phyloP scores from a whole-genome alignment of 1,284 basidiomycete genomes.

The Tilletia walkeri region DNA sequence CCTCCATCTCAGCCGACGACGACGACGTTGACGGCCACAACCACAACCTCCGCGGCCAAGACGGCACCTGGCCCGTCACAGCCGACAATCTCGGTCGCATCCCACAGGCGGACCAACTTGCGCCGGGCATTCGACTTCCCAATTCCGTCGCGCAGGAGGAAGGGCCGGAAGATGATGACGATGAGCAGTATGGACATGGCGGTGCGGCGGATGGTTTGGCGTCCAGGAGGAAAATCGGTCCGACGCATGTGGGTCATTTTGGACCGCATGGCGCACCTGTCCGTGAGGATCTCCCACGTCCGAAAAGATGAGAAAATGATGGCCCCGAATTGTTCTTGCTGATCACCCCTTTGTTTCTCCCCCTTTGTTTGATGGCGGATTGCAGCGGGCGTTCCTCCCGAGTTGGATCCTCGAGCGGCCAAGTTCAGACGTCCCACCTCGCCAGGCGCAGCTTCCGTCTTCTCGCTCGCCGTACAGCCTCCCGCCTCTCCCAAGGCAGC shows the following conservation, averaged over 20 bases:
- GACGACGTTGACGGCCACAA: neutral
- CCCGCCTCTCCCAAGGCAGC: conserved; percentile 46
- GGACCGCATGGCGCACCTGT: conserved; percentile 38
- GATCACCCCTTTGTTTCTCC: no score
- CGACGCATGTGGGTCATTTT: conserved; percentile 36
- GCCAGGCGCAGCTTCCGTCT: conserved; percentile 49
- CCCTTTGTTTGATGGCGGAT: no score
- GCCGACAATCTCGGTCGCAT: conserved; percentile 50
- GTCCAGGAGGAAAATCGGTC: conserved; percentile 32
- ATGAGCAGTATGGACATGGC: conserved; percentile 26
- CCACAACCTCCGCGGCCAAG: neutral
- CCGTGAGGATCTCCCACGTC: conserved; percentile 19
- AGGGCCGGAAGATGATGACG: conserved; percentile 15
- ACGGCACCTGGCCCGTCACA: conserved; percentile 30
- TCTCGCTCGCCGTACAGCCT: conserved; percentile 51
- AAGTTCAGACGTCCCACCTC: conserved; percentile 42
- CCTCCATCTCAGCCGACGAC: neutral
- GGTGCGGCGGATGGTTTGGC: conserved; percentile 16
- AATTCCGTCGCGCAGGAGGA: conserved; percentile 22
- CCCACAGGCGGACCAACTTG: conserved; percentile 52
- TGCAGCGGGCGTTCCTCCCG: conserved; percentile 43
- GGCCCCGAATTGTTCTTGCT: no score
- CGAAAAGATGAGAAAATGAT: neutral
- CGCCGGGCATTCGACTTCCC: conserved; percentile 50
- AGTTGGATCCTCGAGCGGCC: conserved; percentile 49